A percentile compares a stretch with the other conserved stretches of the same genome.
These are phyloP conservation scores for Podosphaera aphanis DNA, from an alignment of 2,329 filamentous ascomycete genomes.

Conservation along the genomic window DNA sequence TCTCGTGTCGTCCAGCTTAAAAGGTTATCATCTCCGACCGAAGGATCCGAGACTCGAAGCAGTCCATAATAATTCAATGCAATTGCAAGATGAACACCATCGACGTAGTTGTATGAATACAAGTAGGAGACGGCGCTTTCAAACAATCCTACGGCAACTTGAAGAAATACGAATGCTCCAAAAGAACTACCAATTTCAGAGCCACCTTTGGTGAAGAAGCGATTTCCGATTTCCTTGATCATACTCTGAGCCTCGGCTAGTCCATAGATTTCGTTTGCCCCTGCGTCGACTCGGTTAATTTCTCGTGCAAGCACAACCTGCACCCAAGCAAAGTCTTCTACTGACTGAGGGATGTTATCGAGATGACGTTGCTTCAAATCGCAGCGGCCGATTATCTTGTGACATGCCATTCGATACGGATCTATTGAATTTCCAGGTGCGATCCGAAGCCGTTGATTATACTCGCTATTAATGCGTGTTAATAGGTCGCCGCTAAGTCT, in stretches of 20 bases:
- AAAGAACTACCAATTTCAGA: constrained; percentile 51
- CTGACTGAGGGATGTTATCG: constrained; percentile 31
- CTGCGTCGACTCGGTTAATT: constrained; percentile 36
- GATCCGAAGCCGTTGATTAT: constrained; percentile 62
- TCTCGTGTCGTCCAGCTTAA: constrained; percentile 42
- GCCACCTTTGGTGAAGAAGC: constrained; percentile 66
- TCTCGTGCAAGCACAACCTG: constrained; percentile 48
- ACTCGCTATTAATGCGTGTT: constrained; percentile 73
- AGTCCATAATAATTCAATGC: constrained; percentile 75
- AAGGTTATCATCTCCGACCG: constrained; percentile 47
- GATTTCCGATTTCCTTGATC: constrained; percentile 69
- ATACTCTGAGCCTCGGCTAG: constrained; percentile 49
- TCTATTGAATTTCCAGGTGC: constrained; percentile 73
- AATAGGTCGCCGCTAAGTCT: constrained; percentile 58
- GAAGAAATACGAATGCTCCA: constrained; percentile 82
- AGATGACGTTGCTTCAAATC: constrained; percentile 41
- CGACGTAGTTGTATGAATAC: constrained; percentile 75
- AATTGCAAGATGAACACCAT: constrained; percentile 85
- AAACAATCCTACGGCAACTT: constrained; percentile 76
- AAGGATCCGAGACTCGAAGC: constrained; percentile 64
- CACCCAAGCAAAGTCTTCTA: constrained; percentile 50
- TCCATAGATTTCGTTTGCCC: constrained; percentile 42
- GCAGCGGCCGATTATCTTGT: constrained; percentile 81
- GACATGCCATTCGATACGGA: constrained; percentile 89
- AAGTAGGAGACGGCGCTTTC: constrained; percentile 83